Evolutionary conservation across 129 eudicot genomes (phyloP).

Genomic region (Flaveria linearis): DNA sequence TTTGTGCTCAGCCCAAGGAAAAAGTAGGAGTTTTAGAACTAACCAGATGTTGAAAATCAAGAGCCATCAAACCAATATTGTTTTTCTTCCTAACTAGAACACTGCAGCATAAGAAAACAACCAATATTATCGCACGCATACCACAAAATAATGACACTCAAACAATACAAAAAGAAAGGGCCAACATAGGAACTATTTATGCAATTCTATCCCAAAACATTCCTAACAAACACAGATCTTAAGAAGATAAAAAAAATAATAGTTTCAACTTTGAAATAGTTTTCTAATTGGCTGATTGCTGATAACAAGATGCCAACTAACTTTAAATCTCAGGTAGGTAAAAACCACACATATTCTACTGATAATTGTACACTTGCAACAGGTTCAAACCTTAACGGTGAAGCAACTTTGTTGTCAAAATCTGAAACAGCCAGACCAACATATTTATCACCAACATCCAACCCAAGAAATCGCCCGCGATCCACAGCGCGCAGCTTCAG

Average conservation of each 20-base stretch:
- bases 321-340: neutral
- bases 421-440: slow-evolving; percentile 89
- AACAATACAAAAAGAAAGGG: neutral
- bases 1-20: neutral
- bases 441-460: slow-evolving; percentile 91
- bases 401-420: slow-evolving; percentile 58
- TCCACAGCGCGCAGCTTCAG: slow-evolving; percentile 43
- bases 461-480: slow-evolving; percentile 70
- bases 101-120: slow-evolving; percentile 47
- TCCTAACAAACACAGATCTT: slow-evolving; percentile 1
- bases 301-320: neutral
- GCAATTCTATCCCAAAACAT: neutral
- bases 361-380: neutral
- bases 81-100: slow-evolving; percentile 73
- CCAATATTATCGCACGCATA: slow-evolving; percentile 20
- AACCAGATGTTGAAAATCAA: slow-evolving; percentile 72
- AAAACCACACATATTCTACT: neutral
- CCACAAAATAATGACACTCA: neutral
- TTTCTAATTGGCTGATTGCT: neutral
- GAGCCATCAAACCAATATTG: slow-evolving; percentile 75
- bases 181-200: neutral
- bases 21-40: slow-evolving; percentile 26
- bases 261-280: neutral
- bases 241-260: neutral
- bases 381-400: slow-evolving; percentile 61